Evolutionary conservation across 345 rosid genomes (phyloP), one percentile per base, ranked within the genome.

Genomic region (Populus deltoides): DNA sequence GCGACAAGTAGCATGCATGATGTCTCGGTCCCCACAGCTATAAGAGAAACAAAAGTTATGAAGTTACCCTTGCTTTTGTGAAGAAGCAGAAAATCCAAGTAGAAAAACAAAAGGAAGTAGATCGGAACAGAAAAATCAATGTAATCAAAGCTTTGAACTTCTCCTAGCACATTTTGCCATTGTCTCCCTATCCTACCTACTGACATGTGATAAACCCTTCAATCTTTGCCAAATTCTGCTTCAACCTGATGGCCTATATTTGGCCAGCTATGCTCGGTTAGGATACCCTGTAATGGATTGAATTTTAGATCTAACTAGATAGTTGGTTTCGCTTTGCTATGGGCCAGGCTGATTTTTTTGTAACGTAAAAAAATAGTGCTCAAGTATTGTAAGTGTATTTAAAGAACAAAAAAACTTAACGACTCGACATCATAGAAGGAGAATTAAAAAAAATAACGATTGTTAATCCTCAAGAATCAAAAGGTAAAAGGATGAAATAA

Each of bases 1-100:
- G 75, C 81, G 85, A 86, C 90, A 88, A 81, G 87, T 35, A 90
- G 86, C 87, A 83, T 75, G 83, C 78, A 68, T 66, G 76, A 81
- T 82, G 80, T 77, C 77, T 79, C 62, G 86, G 91, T 86, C 75
- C 86, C 92, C 89, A 75, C 82, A 73, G 69, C 39, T 49, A 72
- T 80, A 80, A 71, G 45, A 65, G 78, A 57, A 83, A 77, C 61
- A 41, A 72, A 72, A 45, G 49, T 63, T 72, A 55, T 11, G 38
- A 80, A 47, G 79, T 36, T 72, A 53, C 63, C 25, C 55, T 80
- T 76, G n/a, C 41, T 63, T 36, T 36, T n/a, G 47, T 25, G 55
- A 41, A 70, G 77, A 75, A 36, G 66, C 47, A 77, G 62, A 68
- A 72, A 78, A 71, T 59, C 80, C 85, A 55, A 65, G 33, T 4